Percentiles rank a stretch among this genome's conserved stretches.
Conservation (phyloP, 2,329 filamentous ascomycete species). For the Parastagonospora avenae region DNA sequence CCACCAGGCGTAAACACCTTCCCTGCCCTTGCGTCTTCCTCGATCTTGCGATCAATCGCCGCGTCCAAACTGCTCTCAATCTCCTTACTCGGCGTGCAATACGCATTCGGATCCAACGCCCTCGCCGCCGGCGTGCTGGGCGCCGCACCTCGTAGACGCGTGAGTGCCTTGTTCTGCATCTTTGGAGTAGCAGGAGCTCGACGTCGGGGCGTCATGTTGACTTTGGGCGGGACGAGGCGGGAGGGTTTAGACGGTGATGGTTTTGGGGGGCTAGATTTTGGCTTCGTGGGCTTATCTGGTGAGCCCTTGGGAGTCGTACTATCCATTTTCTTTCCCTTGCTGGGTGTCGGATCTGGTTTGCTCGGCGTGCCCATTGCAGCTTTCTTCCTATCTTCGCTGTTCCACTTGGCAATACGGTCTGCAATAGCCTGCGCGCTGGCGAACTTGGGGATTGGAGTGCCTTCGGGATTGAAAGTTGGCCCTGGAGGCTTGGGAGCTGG, state of each 20-base stretch:
- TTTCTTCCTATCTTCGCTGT: not conserved
- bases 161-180: not conserved
- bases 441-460: not conserved
- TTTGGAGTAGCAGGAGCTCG: not conserved
- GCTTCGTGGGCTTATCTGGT: not conserved
- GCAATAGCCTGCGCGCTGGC: constrained; percentile 21
- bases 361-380: no score
- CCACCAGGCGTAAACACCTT: constrained; percentile 5
- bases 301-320: not conserved
- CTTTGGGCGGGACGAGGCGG: constrained; percentile 5
- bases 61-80: constrained; percentile 22
- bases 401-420: constrained; percentile 18
- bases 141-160: not conserved
- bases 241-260: constrained; percentile 12
- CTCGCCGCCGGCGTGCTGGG: not conserved
- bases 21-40: constrained; percentile 17
- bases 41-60: constrained; percentile 36
- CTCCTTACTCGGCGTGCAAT: constrained; percentile 29
- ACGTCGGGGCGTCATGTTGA: not conserved
- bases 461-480: no score
- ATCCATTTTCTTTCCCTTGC: no score
- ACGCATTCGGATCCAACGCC: constrained; percentile 15
- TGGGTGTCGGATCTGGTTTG: no score
- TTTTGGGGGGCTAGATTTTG: constrained; percentile 8
- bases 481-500: no score